phyloP scores from a whole-genome alignment of 177 flowering plant genomes.

The Vitis hybrid region DNA sequence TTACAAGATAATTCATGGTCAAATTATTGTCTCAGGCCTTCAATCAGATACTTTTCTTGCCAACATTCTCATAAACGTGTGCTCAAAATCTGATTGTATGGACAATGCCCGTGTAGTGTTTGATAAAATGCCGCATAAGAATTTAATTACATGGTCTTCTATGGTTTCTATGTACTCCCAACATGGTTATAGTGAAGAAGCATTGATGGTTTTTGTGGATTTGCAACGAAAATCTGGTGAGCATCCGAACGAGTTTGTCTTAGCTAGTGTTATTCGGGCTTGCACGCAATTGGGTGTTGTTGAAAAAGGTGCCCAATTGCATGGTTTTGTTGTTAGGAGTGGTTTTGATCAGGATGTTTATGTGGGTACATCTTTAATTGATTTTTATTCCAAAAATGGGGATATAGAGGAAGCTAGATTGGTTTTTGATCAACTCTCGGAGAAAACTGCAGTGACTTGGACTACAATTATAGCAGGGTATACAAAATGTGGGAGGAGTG shows the following conservation, averaged over 20 bases:
- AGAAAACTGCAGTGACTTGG: conserved; percentile 68
- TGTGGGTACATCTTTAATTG: conserved; percentile 67
- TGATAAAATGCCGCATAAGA: conserved; percentile 58
- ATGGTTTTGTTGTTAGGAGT: conserved; percentile 41
- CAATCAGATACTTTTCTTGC: conserved; percentile 43
- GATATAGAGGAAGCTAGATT: conserved; percentile 47
- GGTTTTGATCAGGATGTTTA: conserved; percentile 60
- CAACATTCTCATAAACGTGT: conserved; percentile 45
- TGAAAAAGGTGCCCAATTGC: conserved; percentile 45
- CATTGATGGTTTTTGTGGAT: conserved; percentile 42
- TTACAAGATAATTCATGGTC: conserved; percentile 42
- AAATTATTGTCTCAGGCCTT: conserved; percentile 47
- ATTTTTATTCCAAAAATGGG: conserved; percentile 62
- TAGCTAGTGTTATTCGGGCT: conserved; percentile 64
- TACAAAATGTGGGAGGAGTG: conserved; percentile 50
- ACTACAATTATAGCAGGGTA: conserved; percentile 67
- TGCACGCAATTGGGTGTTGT: conserved; percentile 41
- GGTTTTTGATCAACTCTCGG: conserved; percentile 51
- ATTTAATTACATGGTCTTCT: conserved; percentile 65
- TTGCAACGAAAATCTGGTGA: conserved; percentile 30
- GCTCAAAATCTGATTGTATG: conserved; percentile 32
- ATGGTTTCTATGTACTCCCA: conserved; percentile 57
- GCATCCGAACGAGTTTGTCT: conserved; percentile 57
- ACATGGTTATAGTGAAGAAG: conserved; percentile 43
- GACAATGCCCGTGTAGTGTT: conserved; percentile 48